These are phyloP conservation scores for Pichia inconspicua DNA, from an alignment of 1,139 yeast species.

Conservation along the genomic window DNA sequence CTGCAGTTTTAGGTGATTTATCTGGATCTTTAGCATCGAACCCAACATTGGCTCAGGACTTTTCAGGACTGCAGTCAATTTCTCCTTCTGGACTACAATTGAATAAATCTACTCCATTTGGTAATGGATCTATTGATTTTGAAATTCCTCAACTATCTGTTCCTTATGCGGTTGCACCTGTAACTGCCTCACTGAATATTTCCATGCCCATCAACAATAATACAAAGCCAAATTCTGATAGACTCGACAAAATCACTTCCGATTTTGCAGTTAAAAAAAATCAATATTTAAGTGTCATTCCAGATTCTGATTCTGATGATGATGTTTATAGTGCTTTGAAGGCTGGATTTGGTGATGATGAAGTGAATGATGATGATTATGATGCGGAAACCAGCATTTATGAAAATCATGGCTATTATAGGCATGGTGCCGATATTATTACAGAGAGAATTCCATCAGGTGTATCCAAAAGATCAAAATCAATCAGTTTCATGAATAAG, in stretches of 20 bases:
- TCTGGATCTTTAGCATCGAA: constrained; percentile 4
- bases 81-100: constrained; percentile 25
- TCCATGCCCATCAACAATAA: constrained; percentile 9
- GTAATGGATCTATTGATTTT: constrained; percentile 41
- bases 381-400: constrained; percentile 34
- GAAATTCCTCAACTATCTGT: constrained; percentile 47
- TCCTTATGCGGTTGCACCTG: constrained; percentile 71
- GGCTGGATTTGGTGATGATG: constrained; percentile 27
- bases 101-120: constrained; percentile 34
- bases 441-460: constrained; percentile 27
- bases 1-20: neutral
- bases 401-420: constrained; percentile 20
- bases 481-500: constrained; percentile 50
- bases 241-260: neutral
- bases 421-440: constrained; percentile 25
- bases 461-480: constrained; percentile 48
- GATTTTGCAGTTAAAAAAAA: constrained; percentile 10
- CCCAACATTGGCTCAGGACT: constrained; percentile 7
- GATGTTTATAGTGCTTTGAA: constrained; percentile 16
- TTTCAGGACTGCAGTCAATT: constrained; percentile 16
- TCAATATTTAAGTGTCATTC: constrained; percentile 12
- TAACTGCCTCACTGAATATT: constrained; percentile 50
- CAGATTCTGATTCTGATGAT: constrained; percentile 21
- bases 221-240: constrained; percentile 1
- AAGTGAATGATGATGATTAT: constrained; percentile 33